Percentiles rank a stretch among this genome's conserved stretches.
These are phyloP conservation scores for Colletotrichum magnum DNA, from an alignment of 2,329 filamentous ascomycete genomes.

Conservation along the genomic window DNA sequence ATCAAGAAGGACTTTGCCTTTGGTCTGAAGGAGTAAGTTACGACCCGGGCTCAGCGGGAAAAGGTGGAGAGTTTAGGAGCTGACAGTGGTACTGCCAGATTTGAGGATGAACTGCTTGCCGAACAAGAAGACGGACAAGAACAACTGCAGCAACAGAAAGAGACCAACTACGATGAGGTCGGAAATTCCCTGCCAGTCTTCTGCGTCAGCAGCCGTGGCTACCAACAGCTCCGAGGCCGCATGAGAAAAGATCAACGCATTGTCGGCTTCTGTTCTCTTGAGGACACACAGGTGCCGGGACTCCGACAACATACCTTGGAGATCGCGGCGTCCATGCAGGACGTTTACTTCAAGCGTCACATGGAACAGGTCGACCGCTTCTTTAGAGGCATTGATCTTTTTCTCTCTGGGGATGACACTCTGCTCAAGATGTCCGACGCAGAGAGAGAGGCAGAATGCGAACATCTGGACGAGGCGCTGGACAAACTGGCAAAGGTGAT, in stretches of 20 bases:
- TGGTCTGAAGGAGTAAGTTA: constrained; percentile 62
- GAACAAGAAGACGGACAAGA: not conserved
- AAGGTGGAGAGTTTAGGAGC: constrained; percentile 61
- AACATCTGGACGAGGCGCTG: constrained; percentile 2
- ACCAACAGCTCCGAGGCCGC: constrained; percentile 72
- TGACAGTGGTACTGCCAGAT: constrained; percentile 43
- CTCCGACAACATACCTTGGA: constrained; percentile 72
- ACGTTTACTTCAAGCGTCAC: constrained; percentile 1
- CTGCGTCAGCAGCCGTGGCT: constrained; percentile 74
- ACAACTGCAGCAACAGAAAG: constrained; percentile 44
- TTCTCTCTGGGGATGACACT: constrained; percentile 8
- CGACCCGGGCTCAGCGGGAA: not conserved
- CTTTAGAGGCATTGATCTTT: constrained; percentile 17
- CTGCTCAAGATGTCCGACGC: constrained; percentile 7
- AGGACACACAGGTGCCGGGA: constrained; percentile 72
- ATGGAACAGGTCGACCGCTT: constrained; percentile 15
- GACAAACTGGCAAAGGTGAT: constrained; percentile 16
- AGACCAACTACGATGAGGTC: constrained; percentile 70
- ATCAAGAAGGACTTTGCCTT: constrained; percentile 45
- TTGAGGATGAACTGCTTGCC: constrained; percentile 29
- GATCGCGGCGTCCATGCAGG: constrained; percentile 60
- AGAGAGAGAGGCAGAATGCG: constrained; percentile 6
- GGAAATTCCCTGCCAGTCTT: constrained; percentile 72
- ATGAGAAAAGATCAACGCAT: constrained; percentile 66
- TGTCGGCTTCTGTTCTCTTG: constrained; percentile 63